phyloP scores from a whole-genome alignment of 2,329 filamentous ascomycete species.

The Colletotrichum shisoi region DNA sequence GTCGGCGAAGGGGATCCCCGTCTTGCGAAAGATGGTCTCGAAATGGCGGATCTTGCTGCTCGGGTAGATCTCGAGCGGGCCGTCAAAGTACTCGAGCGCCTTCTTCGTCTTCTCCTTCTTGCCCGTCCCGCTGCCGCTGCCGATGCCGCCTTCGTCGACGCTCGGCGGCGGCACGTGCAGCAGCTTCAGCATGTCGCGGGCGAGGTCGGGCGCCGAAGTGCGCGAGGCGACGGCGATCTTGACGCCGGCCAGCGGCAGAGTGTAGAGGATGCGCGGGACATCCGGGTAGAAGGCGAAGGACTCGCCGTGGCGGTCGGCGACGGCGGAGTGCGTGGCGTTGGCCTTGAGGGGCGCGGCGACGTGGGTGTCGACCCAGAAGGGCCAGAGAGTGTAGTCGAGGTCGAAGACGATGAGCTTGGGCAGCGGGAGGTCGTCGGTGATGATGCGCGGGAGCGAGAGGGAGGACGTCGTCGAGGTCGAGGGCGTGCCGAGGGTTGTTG shows the following conservation, averaged over 20 bases:
- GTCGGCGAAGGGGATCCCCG: conserved; percentile 76
- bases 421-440: conserved; percentile 69
- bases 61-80: conserved; percentile 72
- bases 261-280: conserved; percentile 71
- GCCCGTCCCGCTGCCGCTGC: conserved; percentile 36
- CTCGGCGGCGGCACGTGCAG: conserved; percentile 64
- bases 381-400: conserved; percentile 98
- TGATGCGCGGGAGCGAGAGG: conserved; percentile 51
- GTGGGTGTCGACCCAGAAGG: conserved; percentile 97
- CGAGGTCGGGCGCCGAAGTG: conserved; percentile 80
- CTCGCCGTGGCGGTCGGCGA: conserved; percentile 68
- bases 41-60: conserved; percentile 88
- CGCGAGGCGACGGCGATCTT: conserved; percentile 79
- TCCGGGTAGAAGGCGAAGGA: conserved; percentile 74
- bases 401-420: conserved; percentile 91
- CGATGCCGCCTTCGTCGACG: conserved; percentile 41
- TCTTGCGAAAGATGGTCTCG: conserved; percentile 72
- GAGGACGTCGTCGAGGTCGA: conserved; percentile 42
- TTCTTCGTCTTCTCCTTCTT: conserved; percentile 49
- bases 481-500: conserved; percentile 43
- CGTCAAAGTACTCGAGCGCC: conserved; percentile 68
- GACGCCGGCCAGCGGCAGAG: conserved; percentile 59
- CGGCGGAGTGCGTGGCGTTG: conserved; percentile 52
- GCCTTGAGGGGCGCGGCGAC: conserved; percentile 74
- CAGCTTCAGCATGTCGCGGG: conserved; percentile 78